Base-by-base conservation (phyloP, 306 rosid genomes). In the Rubus idaeus region DNA sequence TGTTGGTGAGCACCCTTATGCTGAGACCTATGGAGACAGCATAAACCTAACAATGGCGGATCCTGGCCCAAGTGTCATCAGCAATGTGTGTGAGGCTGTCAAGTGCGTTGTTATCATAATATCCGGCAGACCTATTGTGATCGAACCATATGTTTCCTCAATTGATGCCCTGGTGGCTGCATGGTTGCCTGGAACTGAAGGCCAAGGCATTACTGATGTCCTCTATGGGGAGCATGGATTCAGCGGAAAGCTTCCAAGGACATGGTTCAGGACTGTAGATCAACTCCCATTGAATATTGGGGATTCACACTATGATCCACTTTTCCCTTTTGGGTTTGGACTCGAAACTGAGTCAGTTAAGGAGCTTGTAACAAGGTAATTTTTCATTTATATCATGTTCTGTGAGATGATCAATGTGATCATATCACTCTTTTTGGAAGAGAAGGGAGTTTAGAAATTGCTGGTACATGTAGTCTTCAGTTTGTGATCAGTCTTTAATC, bases 101-200 rank as follows among this genome's bases (percentile, higher is more conserved):
- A 86, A 83, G 85, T 95, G 99, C 69, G 88, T 90, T 78, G 94
- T 92, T 46, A 39, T 95, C 39, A 4, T 91, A 40, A 71, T 95
- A 68, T 89, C 97, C 56, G 99, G 99, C 53, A 88, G 97, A 68
- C 99, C 97, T 68, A 77, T 95, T 16, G 96, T 89, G 65, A 86
- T 95, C 0, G 94, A 95, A 77, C 99, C 97, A 11, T 88, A 92
- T 69, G 21, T 95, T 83, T 82, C 92, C 16, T 74, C 81, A 0
- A 83, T 91, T 58, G 92, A 92, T 74, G 91, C 90, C 51, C 77
- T 92, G 74, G 91, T 95, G 60, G 97, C 96, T 7, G 97, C 97
- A 58, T 95, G 99, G 99, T 83, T 95, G 83, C 99, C 99, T 0
- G 97, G 97, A 56, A 82, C 92, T 0, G 97, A 95, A 72, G 99